Evolutionary conservation across 768 basidiomycete species (phyloP).

Genomic region (Tylopilus sp.): DNA sequence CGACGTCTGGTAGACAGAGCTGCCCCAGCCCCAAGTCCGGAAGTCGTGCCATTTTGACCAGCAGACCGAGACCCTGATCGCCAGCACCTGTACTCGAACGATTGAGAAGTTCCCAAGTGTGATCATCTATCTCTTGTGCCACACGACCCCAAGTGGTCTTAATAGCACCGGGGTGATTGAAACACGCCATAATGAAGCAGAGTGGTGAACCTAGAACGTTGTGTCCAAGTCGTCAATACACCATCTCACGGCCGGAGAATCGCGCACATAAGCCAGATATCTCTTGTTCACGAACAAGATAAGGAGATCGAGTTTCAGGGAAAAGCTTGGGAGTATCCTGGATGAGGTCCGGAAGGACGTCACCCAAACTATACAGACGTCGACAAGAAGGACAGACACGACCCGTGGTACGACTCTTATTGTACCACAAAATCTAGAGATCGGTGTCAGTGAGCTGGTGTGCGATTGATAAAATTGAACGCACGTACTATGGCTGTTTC

Average conservation of each 20-base stretch:
- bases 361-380: conserved; percentile 67
- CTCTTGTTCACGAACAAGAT: conserved; percentile 56
- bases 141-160: conserved; percentile 65
- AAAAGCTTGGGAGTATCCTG: conserved; percentile 18
- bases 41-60: conserved; percentile 74
- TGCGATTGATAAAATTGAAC: conserved; percentile 23
- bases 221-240: conserved; percentile 6
- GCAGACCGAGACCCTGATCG: conserved; percentile 50
- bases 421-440: conserved; percentile 75
- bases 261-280: conserved; percentile 74
- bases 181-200: conserved; percentile 72
- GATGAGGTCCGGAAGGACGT: conserved; percentile 51
- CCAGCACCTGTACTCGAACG: conserved; percentile 32
- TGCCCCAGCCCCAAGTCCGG: conserved; percentile 72
- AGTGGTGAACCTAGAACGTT: conserved; percentile 60
- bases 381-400: conserved; percentile 80
- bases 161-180: conserved; percentile 60
- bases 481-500: conserved; percentile 75
- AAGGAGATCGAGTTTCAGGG: conserved; percentile 32
- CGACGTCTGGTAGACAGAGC: conserved; percentile 36
- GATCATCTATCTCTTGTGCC: conserved; percentile 66
- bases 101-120: conserved; percentile 61
- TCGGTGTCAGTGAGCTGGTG: neutral
- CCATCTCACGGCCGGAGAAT: conserved; percentile 4
- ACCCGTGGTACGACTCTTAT: conserved; percentile 68